Conservation (phyloP, 208 protist genomes). For the Porcisia hertigi region DNA sequence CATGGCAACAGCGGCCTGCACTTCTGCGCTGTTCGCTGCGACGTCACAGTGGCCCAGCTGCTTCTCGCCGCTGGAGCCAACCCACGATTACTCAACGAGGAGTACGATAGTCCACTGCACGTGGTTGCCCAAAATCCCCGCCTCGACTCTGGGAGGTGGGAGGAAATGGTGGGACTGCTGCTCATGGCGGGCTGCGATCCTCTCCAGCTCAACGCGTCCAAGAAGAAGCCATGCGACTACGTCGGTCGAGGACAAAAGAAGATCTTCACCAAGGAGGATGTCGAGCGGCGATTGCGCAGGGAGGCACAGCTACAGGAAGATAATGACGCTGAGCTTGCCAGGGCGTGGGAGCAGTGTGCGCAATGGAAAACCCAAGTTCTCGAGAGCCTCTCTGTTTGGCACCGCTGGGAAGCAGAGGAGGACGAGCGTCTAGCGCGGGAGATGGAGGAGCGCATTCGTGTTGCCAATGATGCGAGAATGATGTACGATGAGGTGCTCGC, state of each 20-base stretch:
- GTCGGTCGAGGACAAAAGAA: slow-evolving; percentile 75
- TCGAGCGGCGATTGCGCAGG: slow-evolving; percentile 41
- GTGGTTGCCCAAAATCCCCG: slow-evolving; percentile 72
- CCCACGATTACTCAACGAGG: slow-evolving; percentile 68
- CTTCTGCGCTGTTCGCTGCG: slow-evolving; percentile 87
- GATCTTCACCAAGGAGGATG: slow-evolving; percentile 78
- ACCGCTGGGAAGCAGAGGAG: slow-evolving; percentile 40
- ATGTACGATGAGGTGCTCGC: slow-evolving; percentile 71
- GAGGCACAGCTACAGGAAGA: slow-evolving; percentile 32
- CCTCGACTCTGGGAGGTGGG: slow-evolving; percentile 86
- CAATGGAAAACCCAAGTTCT: slow-evolving; percentile 32
- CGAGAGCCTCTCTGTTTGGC: slow-evolving; percentile 13
- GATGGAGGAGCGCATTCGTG: slow-evolving; percentile 62
- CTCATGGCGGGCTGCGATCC: slow-evolving; percentile 77
- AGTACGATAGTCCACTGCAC: slow-evolving; percentile 86
- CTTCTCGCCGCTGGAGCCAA: slow-evolving; percentile 68
- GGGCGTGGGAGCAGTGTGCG: slow-evolving; percentile 24
- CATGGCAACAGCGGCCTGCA: slow-evolving; percentile 84
- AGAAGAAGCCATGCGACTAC: slow-evolving; percentile 83
- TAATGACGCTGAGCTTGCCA: slow-evolving; percentile 34
- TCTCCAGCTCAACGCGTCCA: slow-evolving; percentile 71
- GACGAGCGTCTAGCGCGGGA: slow-evolving; percentile 69
- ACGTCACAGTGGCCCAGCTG: slow-evolving; percentile 72
- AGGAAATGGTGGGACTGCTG: slow-evolving; percentile 74
- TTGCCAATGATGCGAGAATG: slow-evolving; percentile 76